Evolutionary conservation across 176 grass and related monocot species (phyloP).

Genomic region (Sorghum bicolor): DNA sequence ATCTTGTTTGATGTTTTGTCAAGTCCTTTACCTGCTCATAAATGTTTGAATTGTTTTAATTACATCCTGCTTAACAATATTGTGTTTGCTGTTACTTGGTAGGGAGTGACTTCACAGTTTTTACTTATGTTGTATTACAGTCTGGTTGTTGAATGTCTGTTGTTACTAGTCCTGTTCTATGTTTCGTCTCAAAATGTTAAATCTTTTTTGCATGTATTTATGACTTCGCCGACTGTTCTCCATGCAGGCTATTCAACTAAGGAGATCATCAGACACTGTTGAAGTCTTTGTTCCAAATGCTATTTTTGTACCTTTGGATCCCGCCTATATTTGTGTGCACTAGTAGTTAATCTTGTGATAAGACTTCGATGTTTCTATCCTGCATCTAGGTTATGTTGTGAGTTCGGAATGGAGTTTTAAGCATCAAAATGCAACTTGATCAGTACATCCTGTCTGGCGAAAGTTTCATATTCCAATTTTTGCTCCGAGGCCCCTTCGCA

Average conservation of each 20-base stretch:
- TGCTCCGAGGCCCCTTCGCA: too few species aligned
- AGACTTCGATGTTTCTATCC: neutral
- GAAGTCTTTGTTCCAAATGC: conserved; percentile 15
- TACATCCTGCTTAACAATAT: neutral
- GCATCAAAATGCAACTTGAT: neutral
- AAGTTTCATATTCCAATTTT: too few species aligned
- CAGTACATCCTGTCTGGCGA: too few species aligned
- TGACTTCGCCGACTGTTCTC: neutral
- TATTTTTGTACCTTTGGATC: conserved; percentile 16
- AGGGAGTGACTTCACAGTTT: too few species aligned
- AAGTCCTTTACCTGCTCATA: neutral
- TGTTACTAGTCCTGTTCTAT: neutral
- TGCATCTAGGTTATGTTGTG: neutral
- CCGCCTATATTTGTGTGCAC: too few species aligned
- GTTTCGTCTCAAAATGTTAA: neutral
- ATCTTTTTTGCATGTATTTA: neutral
- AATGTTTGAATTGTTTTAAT: neutral
- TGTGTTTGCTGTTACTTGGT: too few species aligned
- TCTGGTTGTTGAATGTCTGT: too few species aligned
- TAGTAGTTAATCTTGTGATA: neutral
- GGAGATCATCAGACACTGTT: conserved; percentile 11
- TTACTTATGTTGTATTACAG: too few species aligned
- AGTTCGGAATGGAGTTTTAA: neutral
- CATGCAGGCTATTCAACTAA: conserved; percentile 13
- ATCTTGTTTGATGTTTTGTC: too few species aligned